phyloP scores from a whole-genome alignment of 495 filamentous ascomycete species.

The Penicillium herquei region DNA sequence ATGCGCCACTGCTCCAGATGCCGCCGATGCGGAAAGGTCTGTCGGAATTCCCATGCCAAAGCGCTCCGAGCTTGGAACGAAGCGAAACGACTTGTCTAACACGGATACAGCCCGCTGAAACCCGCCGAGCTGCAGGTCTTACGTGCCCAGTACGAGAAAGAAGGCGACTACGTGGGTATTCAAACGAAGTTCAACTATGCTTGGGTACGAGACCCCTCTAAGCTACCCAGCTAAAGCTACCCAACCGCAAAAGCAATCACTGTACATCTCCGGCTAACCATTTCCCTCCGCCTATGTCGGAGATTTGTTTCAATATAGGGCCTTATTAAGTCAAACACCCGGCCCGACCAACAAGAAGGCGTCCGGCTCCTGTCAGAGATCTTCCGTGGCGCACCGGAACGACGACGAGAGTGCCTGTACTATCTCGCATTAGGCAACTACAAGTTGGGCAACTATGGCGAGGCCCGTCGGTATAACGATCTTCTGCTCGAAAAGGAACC shows the following conservation, averaged over 20 bases:
- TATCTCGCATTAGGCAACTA: constrained; percentile 96
- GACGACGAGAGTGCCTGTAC: constrained; percentile 94
- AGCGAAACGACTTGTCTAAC: constrained; percentile 12
- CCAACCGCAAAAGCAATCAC: background rate
- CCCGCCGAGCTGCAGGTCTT: constrained; percentile 87
- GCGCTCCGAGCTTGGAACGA: background rate
- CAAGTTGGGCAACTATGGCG: constrained; percentile 95
- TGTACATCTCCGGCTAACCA: constrained; percentile 10
- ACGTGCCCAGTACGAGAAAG: constrained; percentile 90
- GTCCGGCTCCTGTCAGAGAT: constrained; percentile 94
- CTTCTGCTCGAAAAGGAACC: constrained; percentile 85
- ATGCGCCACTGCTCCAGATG: constrained; percentile 58
- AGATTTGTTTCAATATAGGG: constrained; percentile 54
- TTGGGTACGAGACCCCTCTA: constrained; percentile 61
- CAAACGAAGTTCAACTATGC: constrained; percentile 99
- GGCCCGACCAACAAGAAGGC: constrained; percentile 89
- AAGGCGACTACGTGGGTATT: constrained; percentile 91
- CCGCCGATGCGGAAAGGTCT: constrained; percentile 94
- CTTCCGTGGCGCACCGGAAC: constrained; percentile 86
- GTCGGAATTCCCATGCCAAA: constrained; percentile 30
- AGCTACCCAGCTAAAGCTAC: background rate
- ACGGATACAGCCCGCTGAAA: constrained; percentile 67
- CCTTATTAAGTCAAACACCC: constrained; percentile 84
- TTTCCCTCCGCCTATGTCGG: constrained; percentile 14
- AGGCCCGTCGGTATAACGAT: constrained; percentile 93